phyloP scores from a whole-genome alignment of 2,329 filamentous ascomycete genomes.

The Apiospora arundinis region DNA sequence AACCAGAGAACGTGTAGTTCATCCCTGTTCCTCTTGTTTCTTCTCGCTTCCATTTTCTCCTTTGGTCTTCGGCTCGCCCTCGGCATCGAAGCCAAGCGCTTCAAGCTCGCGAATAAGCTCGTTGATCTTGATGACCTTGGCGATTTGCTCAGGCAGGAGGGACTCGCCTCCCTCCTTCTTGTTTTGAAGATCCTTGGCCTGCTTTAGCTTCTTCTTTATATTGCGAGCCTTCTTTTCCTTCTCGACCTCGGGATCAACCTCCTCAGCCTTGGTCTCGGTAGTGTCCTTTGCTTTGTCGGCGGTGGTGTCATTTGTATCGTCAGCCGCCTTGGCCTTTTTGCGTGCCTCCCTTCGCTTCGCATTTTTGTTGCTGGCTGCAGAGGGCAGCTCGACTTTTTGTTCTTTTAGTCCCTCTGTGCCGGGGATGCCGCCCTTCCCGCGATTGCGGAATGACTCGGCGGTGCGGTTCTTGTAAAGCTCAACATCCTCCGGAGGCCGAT shows the following conservation, averaged over 20 bases:
- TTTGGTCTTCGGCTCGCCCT: conserved; percentile 64
- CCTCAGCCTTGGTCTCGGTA: conserved; percentile 44
- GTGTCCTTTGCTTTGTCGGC: conserved; percentile 43
- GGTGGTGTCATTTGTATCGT: conserved; percentile 68
- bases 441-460: conserved; percentile 82
- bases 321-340: conserved; percentile 59
- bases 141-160: conserved; percentile 90
- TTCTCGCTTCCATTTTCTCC: conserved; percentile 7
- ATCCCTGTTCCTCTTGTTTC: conserved; percentile 20
- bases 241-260: conserved; percentile 73
- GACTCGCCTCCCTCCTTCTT: conserved; percentile 89
- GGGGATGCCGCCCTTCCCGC: conserved; percentile 73
- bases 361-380: conserved; percentile 77
- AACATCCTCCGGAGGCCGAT: conserved; percentile 92
- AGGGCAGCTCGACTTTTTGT: conserved; percentile 49
- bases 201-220: conserved; percentile 91
- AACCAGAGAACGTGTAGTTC: neutral
- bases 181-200: conserved; percentile 86
- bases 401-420: conserved; percentile 71
- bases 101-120: conserved; percentile 91
- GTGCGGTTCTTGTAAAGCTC: conserved; percentile 95
- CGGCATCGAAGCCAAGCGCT: conserved; percentile 79
- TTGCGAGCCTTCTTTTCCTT: conserved; percentile 92
- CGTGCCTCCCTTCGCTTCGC: conserved; percentile 72
- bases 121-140: conserved; percentile 96